phyloP scores from a whole-genome alignment of 768 basidiomycete genomes.

The Gyrodon lividus region DNA sequence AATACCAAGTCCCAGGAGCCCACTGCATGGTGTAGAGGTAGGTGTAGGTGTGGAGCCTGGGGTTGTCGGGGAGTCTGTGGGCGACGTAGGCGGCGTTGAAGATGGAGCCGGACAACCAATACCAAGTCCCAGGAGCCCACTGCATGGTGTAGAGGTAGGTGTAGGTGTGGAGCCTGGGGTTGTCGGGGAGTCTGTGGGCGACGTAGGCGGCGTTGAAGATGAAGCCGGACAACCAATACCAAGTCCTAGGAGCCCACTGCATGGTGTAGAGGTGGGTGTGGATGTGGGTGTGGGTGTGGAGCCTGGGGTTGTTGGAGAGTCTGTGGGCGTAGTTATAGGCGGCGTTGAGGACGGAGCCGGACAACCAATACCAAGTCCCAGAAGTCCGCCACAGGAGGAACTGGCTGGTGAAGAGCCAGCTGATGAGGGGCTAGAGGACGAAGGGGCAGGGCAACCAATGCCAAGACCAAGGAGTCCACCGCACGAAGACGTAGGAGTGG shows the following conservation, averaged over 20 bases:
- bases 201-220: background rate
- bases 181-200: background rate
- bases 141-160: constrained; percentile 6
- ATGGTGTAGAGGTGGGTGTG: constrained; percentile 6
- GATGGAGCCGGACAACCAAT: constrained; percentile 7
- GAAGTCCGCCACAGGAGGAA: constrained; percentile 6
- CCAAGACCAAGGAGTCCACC: constrained; percentile 4
- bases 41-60: background rate
- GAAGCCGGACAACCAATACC: constrained; percentile 8
- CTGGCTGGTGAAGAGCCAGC: background rate
- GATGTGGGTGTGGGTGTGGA: background rate
- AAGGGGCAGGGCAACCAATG: constrained; percentile 7
- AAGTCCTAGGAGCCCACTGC: constrained; percentile 11
- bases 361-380: constrained; percentile 15
- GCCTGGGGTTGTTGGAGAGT: background rate
- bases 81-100: background rate
- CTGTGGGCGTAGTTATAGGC: constrained; percentile 8
- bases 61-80: background rate
- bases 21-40: constrained; percentile 8
- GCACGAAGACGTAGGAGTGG: constrained; percentile 1
- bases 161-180: background rate
- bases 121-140: constrained; percentile 11
- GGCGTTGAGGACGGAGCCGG: background rate
- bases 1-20: constrained; percentile 9
- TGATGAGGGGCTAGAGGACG: background rate